Percentiles rank a stretch among this genome's conserved stretches.
phyloP scores from a whole-genome alignment of 768 basidiomycete genomes.

The Antrodiella citrinella region DNA sequence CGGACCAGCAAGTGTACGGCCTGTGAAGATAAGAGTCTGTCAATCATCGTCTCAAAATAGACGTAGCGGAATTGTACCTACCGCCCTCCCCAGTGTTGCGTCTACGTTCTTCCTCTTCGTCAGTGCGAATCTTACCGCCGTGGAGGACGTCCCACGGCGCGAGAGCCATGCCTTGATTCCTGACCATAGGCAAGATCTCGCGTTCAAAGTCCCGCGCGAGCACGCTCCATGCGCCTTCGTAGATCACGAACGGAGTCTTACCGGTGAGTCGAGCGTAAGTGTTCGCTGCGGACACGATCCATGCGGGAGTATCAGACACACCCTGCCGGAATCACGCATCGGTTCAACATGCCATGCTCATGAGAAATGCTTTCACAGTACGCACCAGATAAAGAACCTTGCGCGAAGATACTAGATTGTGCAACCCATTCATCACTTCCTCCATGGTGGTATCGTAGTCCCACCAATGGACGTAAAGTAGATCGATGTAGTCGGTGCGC shows the following conservation, averaged over 20 bases:
- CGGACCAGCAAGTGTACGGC: no score
- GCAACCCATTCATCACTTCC: conserved; percentile 44
- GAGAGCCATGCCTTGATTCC: conserved; percentile 23
- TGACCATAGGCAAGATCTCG: conserved; percentile 26
- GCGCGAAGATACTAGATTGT: conserved; percentile 38
- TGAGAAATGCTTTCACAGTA: background rate
- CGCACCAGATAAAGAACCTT: conserved; percentile 30
- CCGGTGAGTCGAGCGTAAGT: conserved; percentile 27
- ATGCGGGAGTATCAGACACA: conserved; percentile 24
- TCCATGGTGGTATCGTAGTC: conserved; percentile 40
- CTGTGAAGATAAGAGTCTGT: no score
- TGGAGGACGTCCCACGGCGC: conserved; percentile 33
- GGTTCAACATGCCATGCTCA: background rate
- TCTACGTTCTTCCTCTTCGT: conserved; percentile 25
- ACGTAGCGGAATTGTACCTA: background rate
- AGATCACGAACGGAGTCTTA: conserved; percentile 31
- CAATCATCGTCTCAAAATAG: no score
- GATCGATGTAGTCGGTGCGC: conserved; percentile 47
- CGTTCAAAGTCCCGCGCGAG: conserved; percentile 29
- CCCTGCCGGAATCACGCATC: conserved; percentile 9
- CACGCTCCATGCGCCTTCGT: conserved; percentile 26
- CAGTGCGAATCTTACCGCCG: conserved; percentile 28
- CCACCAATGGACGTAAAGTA: no score
- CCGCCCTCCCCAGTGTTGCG: conserved; percentile 25
- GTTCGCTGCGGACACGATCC: conserved; percentile 26